Base-by-base conservation (phyloP, 2,329 filamentous ascomycete species). In the Herpotrichia juniperi region DNA sequence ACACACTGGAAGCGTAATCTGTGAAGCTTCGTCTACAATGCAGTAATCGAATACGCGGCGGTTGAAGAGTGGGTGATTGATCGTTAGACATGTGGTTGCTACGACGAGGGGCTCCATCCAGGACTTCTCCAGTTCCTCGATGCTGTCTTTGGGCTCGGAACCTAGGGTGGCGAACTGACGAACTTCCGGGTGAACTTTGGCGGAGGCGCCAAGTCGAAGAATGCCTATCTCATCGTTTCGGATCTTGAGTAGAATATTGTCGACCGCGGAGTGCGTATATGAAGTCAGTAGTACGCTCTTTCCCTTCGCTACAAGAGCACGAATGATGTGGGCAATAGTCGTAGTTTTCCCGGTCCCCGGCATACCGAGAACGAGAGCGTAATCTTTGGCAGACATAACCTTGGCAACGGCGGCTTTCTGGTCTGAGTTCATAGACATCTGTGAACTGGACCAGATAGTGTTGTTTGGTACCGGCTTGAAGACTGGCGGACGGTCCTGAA, bases 281-380 rank as follows among this genome's bases (percentile, higher is more conserved):
- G 93, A 97, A 0, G 94, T 96, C 34, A 99, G 79, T 6, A 99
- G 79, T 12, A 99, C 92, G 50, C 90, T 96, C 76, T 97, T 97
- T 10, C 91, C 89, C 71, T 96, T 90, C 0, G 88, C 86, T 4
- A 94, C 88, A 25, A 99, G 80, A 1, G 93, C 91, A 39, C 91
- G 87, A 64, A 99, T 97, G 62, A 99, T 97, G 70, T 97, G 93
- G 4, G 93, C 92, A 66, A 99, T 97, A 0, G 94, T 99, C 0
- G 94, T 99, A 2, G 94, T 99, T 75, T 99, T 99, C 51, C 94
- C 94, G 0, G 94, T 99, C 7, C 94, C 94, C 1, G 94, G 94
- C 94, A 99, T 99, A 24, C 94, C 94, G 17, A 99, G 84, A 11
- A 99, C 93, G n/a, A 99, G 81, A 7, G 94, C 93, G 73, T 97